Evolutionary conservation across 108 stramenopile genomes (phyloP), one percentile per base, ranked within the genome.

Genomic region (Cyclostephanos invisitatus): DNA sequence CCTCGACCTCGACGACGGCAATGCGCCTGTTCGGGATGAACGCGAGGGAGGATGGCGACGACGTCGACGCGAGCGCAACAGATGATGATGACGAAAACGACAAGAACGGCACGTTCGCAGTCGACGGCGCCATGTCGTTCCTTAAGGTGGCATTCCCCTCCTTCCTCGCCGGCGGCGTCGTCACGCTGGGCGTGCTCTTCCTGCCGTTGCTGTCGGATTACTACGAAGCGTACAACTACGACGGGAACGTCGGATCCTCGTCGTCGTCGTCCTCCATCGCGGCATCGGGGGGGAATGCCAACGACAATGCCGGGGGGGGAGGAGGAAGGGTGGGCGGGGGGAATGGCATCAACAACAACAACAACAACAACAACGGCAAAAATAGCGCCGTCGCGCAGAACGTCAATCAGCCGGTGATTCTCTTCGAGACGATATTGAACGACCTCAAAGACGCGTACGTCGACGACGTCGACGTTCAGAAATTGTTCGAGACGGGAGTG

Each of bases 401-500:
- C 40, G 51, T 78, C 54, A 79, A 79, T 53, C 70, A 92, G 68
- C 91, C 93, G 35, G 93, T 95, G 0, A 91, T 86, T 0, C 67
- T 92, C 3, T 95, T 95, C 74, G 90, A 91, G 75, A 95, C 91
- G 18, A 95, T 95, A 25, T 64, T 95, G 42, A 70, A 71, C 35
- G 90, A 93, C 83, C 47, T 91, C 40, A 85, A 92, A 18, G 54
- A 67, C 15, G 86, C 86, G 40, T 95, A 95, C 55, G 94, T 95
- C 47, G 94, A 95, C 68, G 79, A 86, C 42, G 90, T 95, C 29
- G 91, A 95, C 67, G 89, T 91, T 20, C 86, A 90, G 66, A 89
- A 92, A 72, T 77, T 98, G 22, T 88, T 97, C 65, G 92, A 97
- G 83, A 95, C 95, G 7, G 98, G 95, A 7, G 79, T 98, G 54